A percentile compares a stretch with the other conserved stretches of the same genome.
These are phyloP conservation scores for Trichoderma lentiforme DNA, from an alignment of 2,329 filamentous ascomycete species.

Conservation along the genomic window DNA sequence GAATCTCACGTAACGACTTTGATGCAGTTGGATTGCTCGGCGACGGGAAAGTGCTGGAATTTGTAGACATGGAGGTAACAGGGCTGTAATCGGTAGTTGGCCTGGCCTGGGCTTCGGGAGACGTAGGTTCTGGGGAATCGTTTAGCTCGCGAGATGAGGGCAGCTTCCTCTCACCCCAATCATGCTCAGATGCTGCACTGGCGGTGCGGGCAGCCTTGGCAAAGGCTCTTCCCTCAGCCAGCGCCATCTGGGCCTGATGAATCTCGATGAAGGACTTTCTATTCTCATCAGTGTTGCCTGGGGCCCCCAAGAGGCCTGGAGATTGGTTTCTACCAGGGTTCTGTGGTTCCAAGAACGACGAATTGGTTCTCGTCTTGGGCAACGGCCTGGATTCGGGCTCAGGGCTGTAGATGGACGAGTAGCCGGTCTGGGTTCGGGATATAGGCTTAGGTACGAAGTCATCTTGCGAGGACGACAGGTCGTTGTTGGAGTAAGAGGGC, in stretches of 20 bases:
- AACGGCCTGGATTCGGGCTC: constrained; percentile 18
- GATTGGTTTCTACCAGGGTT: constrained; percentile 30
- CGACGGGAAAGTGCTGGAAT: constrained; percentile 30
- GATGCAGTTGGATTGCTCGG: constrained; percentile 18
- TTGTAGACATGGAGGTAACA: constrained; percentile 35
- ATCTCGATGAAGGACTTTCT: constrained; percentile 57
- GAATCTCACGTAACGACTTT: constrained; percentile 1
- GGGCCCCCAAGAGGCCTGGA: constrained; percentile 38
- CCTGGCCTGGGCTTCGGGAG: constrained; percentile 28
- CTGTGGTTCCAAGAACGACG: constrained; percentile 7
- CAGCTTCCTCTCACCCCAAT: constrained; percentile 31
- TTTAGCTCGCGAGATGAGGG: constrained; percentile 20
- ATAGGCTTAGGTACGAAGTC: constrained; percentile 54
- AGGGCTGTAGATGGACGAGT: constrained; percentile 34
- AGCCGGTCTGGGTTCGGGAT: constrained; percentile 57
- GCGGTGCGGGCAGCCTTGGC: constrained; percentile 44
- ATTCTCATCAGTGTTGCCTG: constrained; percentile 44
- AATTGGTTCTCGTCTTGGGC: constrained; percentile 11
- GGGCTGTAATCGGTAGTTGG: constrained; percentile 41
- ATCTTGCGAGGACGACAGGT: constrained; percentile 26
- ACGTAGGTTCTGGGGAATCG: constrained; percentile 29
- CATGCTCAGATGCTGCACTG: constrained; percentile 33
- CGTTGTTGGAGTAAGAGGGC: constrained; percentile 5
- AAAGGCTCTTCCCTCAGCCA: constrained; percentile 58
- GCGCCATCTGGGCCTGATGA: constrained; percentile 58